Evolutionary conservation across 768 basidiomycete species (phyloP), one percentile per base, ranked within the genome.

Genomic region (Lentinula edodes): DNA sequence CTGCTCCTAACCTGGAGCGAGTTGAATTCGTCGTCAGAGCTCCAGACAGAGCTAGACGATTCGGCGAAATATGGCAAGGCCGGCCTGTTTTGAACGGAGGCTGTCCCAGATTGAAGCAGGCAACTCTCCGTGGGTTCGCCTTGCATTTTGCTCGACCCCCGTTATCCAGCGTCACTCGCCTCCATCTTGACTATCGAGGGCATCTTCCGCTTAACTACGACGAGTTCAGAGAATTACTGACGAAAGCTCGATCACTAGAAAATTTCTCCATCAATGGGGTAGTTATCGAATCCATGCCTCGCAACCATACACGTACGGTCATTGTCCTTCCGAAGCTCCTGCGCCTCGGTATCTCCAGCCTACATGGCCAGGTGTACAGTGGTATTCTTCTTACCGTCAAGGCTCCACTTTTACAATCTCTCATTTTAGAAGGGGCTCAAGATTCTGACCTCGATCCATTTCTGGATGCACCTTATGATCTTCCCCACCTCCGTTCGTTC

Each of bases 231-330:
- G 63, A 64, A 5, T 63, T 80, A n/a, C n/a, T 80, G n/a, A 73
- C 71, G 4, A 62, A 71, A 0, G 71, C 76, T 5, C 69, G 70
- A 1, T 50, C 50, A 35, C 71, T 83, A 9, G 65, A 69, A 12
- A 67, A 80, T 65, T 72, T 83, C 28, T 81, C 80, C 28, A 63
- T 83, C 12, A 73, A 76, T 46, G 81, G 81, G 15, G 75, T 81
- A 39, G 72, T 81, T 15, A 68, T 80, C 59, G 65, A 66, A 39
- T 36, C 60, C 1, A 18, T 75, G 67, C 74, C 9, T 10, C 12
- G 5, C 38, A 63, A 34, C 28, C 28, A 28, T 54, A 20, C 35
- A 18, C 60, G 60, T 28, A 56, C 61, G 13, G 38, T 35, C 18
- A 66, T 71, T 42, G 65, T 65, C 0, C 66, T 80, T n/a, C 77